Base-by-base conservation (phyloP, 768 basidiomycete species). In the Tulasnella sp. region DNA sequence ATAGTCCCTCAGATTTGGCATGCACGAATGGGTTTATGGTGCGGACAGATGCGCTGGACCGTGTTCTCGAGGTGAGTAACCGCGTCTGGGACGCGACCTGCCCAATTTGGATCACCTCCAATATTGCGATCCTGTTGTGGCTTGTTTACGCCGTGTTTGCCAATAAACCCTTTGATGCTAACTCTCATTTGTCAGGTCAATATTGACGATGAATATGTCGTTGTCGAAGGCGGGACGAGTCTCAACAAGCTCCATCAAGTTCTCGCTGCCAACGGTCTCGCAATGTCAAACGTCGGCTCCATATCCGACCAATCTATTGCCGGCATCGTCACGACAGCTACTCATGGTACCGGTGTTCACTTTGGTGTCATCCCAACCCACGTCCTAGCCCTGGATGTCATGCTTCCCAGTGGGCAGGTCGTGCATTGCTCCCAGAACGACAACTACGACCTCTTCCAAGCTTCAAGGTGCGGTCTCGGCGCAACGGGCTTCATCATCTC, bases 291-390 rank as follows among this genome's bases (percentile, higher is more conserved):
- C 69, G 76, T 97, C 60, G 96, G 96, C 34, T 93, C 91, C 27
- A 97, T 99, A 65, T 94, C 91, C 34, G 92, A 96, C 68, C 94
- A 97, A 69, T 89, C 91, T 2, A 76, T 99, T 62, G 93, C 80
- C 25, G 96, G 96, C 41, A 80, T 92, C 63, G 75, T 98, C 65
- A 83, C 90, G 12, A 99, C 96, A 60, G 90, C 90, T 6, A 93
- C 93, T 0, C 96, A 99, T 73, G 96, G 93, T 51, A 83, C 88
- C 11, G 94, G 96, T 39, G 74, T 85, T 58, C 66, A 70, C 41
- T 93, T 78, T 70, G 80, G 80, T 53, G 86, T 89, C 61, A 78
- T 97, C 61, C 89, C 90, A 9, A 83, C 82, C 17, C 78, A 84
- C 62, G 89, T 91, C 53, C 74, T 78, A 63, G 80, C 84, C 3